Conservation (phyloP, 139 green algal genomes). For the Volvox reticuliferus region DNA sequence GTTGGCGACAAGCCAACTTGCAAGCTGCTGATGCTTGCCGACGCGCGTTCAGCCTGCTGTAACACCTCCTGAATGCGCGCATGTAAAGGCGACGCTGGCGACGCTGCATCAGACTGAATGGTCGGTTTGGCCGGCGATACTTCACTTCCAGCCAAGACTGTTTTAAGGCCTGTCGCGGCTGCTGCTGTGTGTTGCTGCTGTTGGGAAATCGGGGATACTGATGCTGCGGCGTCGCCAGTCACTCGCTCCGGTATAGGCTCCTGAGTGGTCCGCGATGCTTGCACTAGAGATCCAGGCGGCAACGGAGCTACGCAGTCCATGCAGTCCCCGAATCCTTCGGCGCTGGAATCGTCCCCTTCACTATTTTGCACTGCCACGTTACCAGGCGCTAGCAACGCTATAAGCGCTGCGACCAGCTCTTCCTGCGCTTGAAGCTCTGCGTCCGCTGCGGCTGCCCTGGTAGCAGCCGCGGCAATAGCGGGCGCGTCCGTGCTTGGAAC, state of each 20-base stretch:
- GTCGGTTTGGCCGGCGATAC: too few relatives aligned
- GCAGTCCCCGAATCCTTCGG: not conserved
- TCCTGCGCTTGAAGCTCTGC: slow-evolving; percentile 30
- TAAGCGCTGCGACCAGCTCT: slow-evolving; percentile 37
- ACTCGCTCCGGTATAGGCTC: too few relatives aligned
- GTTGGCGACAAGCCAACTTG: not conserved
- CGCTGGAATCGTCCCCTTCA: not conserved
- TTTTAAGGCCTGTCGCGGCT: too few relatives aligned
- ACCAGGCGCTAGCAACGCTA: slow-evolving; percentile 22
- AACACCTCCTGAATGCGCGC: not conserved
- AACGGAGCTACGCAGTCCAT: not conserved
- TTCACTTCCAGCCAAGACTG: too few relatives aligned
- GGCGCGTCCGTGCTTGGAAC: not conserved
- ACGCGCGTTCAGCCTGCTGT: slow-evolving; percentile 11
- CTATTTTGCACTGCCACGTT: not conserved
- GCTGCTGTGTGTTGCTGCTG: too few relatives aligned
- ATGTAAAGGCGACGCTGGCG: not conserved
- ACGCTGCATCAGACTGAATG: too few relatives aligned
- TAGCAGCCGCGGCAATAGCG: not conserved
- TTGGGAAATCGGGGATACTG: too few relatives aligned
- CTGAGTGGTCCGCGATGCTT: too few relatives aligned
- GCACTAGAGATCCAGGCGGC: too few relatives aligned
- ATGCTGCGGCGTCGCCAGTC: too few relatives aligned
- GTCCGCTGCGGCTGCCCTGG: not conserved
- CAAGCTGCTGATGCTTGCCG: not conserved